Evolutionary conservation across 768 basidiomycete genomes (phyloP), one percentile per base, ranked within the genome.

Genomic region (Leccinum imitatum): DNA sequence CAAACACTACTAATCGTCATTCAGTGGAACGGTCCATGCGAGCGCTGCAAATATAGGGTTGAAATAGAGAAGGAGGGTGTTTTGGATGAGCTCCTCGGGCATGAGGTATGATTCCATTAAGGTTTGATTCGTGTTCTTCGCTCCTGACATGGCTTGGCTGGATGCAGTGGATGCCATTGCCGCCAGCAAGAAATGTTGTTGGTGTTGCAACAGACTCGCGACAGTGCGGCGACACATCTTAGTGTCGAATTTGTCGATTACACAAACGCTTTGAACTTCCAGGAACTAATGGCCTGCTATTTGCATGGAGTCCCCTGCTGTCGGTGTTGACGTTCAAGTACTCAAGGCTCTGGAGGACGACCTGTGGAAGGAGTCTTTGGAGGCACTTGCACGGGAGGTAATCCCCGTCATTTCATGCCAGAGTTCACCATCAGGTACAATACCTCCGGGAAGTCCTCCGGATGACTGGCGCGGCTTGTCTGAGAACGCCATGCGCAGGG

Each of bases 51-150:
- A 2, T 30, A 30, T 30, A 8, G 27, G 27, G 27, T 8, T 84
- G 54, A 76, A 74, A 1, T 75, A 19, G n/a, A n/a, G n/a, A n/a
- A n/a, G n/a, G n/a, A n/a, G 13, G 13, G 13, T 6, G 13, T 47
- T 6, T 6, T 47, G 46, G 11, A 21, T 21, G 46, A 47, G 1
- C 13, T 23, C 13, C 46, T 47, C 46, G 9, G 21, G 13, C 21
- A 23, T 47, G 21, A 47, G 46, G 21, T 47, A 23, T 47, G 46
- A 1, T 47, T 1, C 10, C 19, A 47, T 21, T n/a, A 0, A 44
- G 19, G 10, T 19, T 11, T 11, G 41, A 19, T 19, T 19, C n/a
- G 4, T 44, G 41, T 44, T 19, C 10, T 19, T 19, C 10, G 41
- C 5, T n/a, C 41, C 41, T 44, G n/a, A 19, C 10, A 44, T 44